A percentile compares a stretch with the other conserved stretches of the same genome.
These are phyloP conservation scores for Leccinum pellstonianum DNA, from an alignment of 768 basidiomycete genomes.

Conservation along the genomic window DNA sequence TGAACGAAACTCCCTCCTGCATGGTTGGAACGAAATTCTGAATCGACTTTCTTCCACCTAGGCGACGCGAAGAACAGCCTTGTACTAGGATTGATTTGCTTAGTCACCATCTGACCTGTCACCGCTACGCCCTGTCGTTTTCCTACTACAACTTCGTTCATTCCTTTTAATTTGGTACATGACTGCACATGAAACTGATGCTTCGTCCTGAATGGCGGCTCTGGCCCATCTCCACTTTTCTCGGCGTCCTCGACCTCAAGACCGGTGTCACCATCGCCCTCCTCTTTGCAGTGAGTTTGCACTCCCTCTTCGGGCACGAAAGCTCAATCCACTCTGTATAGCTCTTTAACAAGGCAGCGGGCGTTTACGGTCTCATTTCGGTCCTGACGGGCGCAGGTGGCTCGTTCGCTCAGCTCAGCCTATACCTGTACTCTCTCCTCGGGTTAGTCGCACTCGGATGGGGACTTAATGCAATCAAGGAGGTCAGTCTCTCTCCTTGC, in stretches of 20 bases:
- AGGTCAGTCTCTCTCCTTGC: slow-evolving; percentile 51
- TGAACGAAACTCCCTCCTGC: too few relatives aligned
- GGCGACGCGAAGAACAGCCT: too few relatives aligned
- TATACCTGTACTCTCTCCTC: slow-evolving; percentile 90
- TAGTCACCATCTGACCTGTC: background rate
- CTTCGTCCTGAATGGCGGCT: slow-evolving; percentile 82
- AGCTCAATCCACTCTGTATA: slow-evolving; percentile 29
- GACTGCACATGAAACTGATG: slow-evolving; percentile 67
- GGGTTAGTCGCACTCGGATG: slow-evolving; percentile 79
- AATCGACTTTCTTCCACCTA: too few relatives aligned
- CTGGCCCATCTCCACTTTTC: slow-evolving; percentile 79
- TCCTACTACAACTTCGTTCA: slow-evolving; percentile 1
- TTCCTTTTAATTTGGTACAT: slow-evolving; percentile 27
- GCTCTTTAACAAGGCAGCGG: slow-evolving; percentile 97
- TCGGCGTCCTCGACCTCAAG: slow-evolving; percentile 90
- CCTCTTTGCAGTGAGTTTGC: slow-evolving; percentile 75
- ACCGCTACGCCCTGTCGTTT: background rate
- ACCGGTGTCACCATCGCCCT: slow-evolving; percentile 87
- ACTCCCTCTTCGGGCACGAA: background rate
- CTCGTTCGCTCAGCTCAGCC: slow-evolving; percentile 87
- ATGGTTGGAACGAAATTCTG: too few relatives aligned
- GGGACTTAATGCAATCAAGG: slow-evolving; percentile 84
- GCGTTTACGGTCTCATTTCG: slow-evolving; percentile 93
- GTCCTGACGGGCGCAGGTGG: slow-evolving; percentile 88
- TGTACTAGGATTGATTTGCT: background rate